Base-by-base conservation (phyloP, 2,329 filamentous ascomycete genomes). In the Penicillium decumbens region DNA sequence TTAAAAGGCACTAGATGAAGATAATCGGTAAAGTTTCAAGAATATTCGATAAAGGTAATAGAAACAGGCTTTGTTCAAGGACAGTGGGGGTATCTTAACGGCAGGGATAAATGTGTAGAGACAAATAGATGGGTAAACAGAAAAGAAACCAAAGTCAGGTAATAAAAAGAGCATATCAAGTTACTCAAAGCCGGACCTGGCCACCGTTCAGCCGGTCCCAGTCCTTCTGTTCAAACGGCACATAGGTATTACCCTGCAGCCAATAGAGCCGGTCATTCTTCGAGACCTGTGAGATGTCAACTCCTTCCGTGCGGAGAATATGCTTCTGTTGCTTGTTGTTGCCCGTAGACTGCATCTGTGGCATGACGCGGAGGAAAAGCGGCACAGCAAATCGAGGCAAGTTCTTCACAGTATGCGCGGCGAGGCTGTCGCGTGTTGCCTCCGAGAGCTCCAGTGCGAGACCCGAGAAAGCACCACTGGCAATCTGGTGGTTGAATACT, bases 281-380 rank as follows among this genome's bases (percentile, higher is more conserved):
- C 5, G 59, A 58, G 10, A 73, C 61, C 8, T 60, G 57, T 3
- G 63, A 69, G 0, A 85, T 87, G 60, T 88, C 80, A 0, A 92
- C 87, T 0, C 90, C 89, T 54, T 91, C 80, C 2, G 77, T 75
- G n/a, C 88, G 77, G 55, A 95, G 67, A 0, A 75, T 70, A 55
- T 86, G 81, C 70, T 95, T 95, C 71, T 91, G 86, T 73, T 95
- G 88, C 76, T 95, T 95, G 63, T 89, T 87, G 41, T 89, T 95
- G 0, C 89, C 89, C 4, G 90, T 95, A 1, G 82, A 77, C 61
- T 86, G 81, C 57, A 82, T 77, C 24, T 79, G 77, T 24, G 72
- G 75, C 6, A 84, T 78, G 5, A 90, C 70, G 10, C 90, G 78
- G 41, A 95, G 66, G 70, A 95, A 95, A 0, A 93, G 60, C 0